Conservation (phyloP, 768 basidiomycete species). For the Vararia minispora region DNA sequence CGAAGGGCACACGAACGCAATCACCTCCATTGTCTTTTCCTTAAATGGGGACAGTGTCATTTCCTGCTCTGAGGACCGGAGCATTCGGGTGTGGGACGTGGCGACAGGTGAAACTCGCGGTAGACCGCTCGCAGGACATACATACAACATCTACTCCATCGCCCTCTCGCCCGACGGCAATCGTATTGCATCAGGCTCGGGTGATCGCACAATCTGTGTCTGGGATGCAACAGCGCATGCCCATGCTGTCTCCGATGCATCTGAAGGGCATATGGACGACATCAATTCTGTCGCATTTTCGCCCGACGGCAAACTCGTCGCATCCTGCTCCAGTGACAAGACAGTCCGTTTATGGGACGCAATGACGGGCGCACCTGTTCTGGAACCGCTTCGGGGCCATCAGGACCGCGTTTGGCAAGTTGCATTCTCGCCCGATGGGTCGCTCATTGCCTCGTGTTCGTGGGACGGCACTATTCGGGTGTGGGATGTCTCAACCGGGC, state of each 20-base stretch:
- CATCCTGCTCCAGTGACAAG: not conserved
- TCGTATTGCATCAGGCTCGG: not conserved
- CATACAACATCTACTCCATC: not conserved
- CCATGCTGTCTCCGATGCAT: not conserved
- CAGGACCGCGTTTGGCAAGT: too few relatives aligned
- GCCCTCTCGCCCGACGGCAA: not conserved
- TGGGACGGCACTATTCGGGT: slow-evolving; percentile 30
- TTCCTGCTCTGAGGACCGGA: slow-evolving; percentile 25
- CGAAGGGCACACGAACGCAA: slow-evolving; percentile 2
- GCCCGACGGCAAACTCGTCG: not conserved
- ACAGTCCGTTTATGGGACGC: not conserved
- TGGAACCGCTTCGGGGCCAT: too few relatives aligned
- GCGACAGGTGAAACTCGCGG: not conserved
- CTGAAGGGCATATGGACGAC: not conserved
- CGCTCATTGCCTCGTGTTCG: too few relatives aligned
- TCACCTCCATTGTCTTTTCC: slow-evolving; percentile 13
- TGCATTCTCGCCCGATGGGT: too few relatives aligned
- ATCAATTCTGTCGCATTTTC: not conserved
- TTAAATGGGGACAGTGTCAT: slow-evolving; percentile 8
- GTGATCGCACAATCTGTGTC: slow-evolving; percentile 3
- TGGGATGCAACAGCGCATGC: slow-evolving; percentile 12
- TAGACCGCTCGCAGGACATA: not conserved
- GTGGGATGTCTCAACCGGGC: too few relatives aligned
- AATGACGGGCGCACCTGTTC: too few relatives aligned
- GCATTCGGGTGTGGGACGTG: slow-evolving; percentile 3